Conservation (phyloP, 495 filamentous ascomycete genomes). For the Neurospora africana region DNA sequence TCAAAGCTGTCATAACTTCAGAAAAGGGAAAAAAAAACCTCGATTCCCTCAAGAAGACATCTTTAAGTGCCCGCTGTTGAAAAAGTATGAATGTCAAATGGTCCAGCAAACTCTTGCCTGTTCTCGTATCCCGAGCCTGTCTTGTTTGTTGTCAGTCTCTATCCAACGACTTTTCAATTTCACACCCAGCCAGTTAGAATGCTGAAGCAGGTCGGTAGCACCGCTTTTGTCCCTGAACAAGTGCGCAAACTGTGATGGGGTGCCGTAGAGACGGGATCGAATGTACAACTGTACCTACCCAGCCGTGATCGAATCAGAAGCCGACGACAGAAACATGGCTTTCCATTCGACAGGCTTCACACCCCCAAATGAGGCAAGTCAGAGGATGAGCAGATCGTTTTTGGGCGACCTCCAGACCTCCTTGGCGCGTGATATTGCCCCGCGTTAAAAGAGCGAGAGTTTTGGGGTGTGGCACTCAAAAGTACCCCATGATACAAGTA, state of each 20-base stretch:
- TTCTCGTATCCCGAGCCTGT: background rate
- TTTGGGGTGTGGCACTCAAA: background rate
- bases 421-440: background rate
- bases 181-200: background rate
- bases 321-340: background rate
- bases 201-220: background rate
- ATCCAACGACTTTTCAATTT: background rate
- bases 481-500: background rate
- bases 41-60: background rate
- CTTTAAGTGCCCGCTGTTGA: background rate
- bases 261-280: background rate
- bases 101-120: background rate
- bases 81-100: background rate
- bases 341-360: background rate
- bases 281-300: background rate
- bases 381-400: background rate
- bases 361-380: background rate
- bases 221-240: background rate
- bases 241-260: background rate
- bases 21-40: background rate
- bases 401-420: background rate
- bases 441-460: background rate
- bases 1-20: background rate
- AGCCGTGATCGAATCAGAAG: background rate
- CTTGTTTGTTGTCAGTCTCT: background rate